A percentile compares a stretch with the other conserved stretches of the same genome.
These are phyloP conservation scores for Pseudocercospora crystallina DNA, from an alignment of 2,329 filamentous ascomycete species.

Conservation along the genomic window DNA sequence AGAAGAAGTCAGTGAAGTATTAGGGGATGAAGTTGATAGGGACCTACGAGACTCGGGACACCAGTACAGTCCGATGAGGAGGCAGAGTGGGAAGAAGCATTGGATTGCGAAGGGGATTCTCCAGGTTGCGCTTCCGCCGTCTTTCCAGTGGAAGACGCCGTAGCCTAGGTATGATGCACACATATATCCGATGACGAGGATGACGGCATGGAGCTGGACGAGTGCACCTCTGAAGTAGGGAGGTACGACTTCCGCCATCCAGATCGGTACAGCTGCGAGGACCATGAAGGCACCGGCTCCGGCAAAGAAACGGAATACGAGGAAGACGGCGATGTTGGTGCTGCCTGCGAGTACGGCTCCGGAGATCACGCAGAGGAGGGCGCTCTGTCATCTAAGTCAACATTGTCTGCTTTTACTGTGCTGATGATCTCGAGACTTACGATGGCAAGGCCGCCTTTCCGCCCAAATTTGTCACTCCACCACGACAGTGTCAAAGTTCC, in stretches of 20 bases:
- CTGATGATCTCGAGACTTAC: too few species aligned
- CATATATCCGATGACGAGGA: conserved; percentile 22
- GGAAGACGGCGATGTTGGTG: conserved; percentile 29
- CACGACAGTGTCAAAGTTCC: conserved; percentile 22
- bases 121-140: conserved; percentile 21
- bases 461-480: conserved; percentile 22
- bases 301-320: conserved; percentile 36
- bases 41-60: conserved; percentile 23
- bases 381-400: too few species aligned
- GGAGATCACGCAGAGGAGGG: conserved; percentile 30
- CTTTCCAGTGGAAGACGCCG: conserved; percentile 23
- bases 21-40: too few species aligned
- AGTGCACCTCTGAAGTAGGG: conserved; percentile 34
- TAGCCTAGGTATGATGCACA: conserved; percentile 20
- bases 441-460: too few species aligned
- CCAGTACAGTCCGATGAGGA: conserved; percentile 17
- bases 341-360: conserved; percentile 30
- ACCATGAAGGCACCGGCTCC: conserved; percentile 35
- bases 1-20: too few species aligned
- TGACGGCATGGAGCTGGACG: conserved; percentile 36
- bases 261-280: conserved; percentile 36
- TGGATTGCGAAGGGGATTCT: conserved; percentile 19
- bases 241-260: conserved; percentile 38
- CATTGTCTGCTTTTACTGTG: too few species aligned
- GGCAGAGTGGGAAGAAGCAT: conserved; percentile 18